phyloP scores from a whole-genome alignment of 163 green algal species.

The Chlamydomonas reinhardtii region DNA sequence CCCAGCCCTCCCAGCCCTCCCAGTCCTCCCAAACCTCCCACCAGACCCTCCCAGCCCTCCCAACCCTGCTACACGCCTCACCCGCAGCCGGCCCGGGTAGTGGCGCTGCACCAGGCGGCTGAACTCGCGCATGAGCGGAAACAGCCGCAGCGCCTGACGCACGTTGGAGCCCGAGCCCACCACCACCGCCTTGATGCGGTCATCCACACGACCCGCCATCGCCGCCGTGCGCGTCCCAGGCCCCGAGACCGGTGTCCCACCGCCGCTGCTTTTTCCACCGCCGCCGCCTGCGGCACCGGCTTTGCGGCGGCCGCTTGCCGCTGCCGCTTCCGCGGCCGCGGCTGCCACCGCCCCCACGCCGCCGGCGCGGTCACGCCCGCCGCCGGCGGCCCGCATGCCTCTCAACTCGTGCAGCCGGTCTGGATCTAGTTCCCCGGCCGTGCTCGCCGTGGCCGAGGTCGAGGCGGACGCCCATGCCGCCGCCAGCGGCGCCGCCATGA shows the following conservation, averaged over 20 bases:
- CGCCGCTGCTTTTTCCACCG: neutral
- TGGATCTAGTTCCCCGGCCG: too few relatives aligned
- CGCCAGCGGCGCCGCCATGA: neutral
- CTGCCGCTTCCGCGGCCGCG: neutral
- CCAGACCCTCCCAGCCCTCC: neutral
- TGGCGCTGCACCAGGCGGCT: slow-evolving; percentile 27
- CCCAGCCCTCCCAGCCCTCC: too few relatives aligned
- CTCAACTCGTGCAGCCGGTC: too few relatives aligned
- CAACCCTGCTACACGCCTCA: neutral
- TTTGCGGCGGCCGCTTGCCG: neutral
- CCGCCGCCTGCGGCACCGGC: neutral
- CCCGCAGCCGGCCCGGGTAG: slow-evolving; percentile 35
- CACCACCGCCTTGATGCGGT: slow-evolving; percentile 41
- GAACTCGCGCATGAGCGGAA: slow-evolving; percentile 28
- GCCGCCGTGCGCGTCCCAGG: neutral
- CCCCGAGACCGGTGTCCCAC: neutral
- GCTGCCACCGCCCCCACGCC: neutral
- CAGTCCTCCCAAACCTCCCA: neutral
- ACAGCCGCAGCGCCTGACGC: slow-evolving; percentile 33
- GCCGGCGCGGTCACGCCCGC: too few relatives aligned
- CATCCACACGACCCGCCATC: slow-evolving; percentile 2
- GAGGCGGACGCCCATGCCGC: neutral
- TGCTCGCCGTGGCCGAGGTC: too few relatives aligned
- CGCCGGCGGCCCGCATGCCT: too few relatives aligned
- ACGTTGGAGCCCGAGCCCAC: slow-evolving; percentile 46